Base-by-base conservation (phyloP, 1,284 basidiomycete genomes). In the Limonomyces culmigenus region DNA sequence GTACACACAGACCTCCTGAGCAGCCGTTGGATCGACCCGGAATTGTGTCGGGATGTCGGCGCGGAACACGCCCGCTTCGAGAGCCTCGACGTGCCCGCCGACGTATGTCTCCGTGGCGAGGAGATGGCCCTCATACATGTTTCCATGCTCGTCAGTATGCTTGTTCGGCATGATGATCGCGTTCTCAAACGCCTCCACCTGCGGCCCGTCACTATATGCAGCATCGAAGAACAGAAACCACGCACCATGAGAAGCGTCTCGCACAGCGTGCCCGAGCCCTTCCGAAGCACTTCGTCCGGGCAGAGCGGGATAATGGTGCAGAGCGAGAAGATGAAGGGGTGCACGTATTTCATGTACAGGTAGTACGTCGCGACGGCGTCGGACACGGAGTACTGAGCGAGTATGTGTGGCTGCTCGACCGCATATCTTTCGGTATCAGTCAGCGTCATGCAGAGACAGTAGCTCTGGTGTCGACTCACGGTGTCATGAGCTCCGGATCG, bases 301-400 rank as follows among this genome's bases (percentile, higher is more conserved):
- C 81, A 84, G 39, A 99, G 70, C 13, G 95, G 95, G 48, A 99
- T 98, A 55, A 98, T 98, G 65, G 96, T 98, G 62, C 95, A 98
- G 23, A 99, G 64, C 18, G 93, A 98, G 63, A 99, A 99, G 49
- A 98, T 91, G 70, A 99, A 99, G 0, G 95, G 95, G 51, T 98
- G 92, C 10, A 99, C 92, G 52, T 99, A 98, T 87, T 98, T 99
- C 95, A 98, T 98, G 64, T 99, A 98, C 33, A 99, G 70, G 55
- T 98, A 98, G 55, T 99, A 98, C 1, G 95, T 98, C 16, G 95
- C 95, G 3, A 98, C 95, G 1, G 95, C 95, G 67, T 99, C 95
- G 53, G 95, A 99, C 19, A 99, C 95, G 46, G 95, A 98, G 58
- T 99, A 99, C 50, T 93, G 86, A 0, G 95, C 93, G 10, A 99